Percentiles rank a stretch among this genome's conserved stretches.
These are phyloP conservation scores for Termitomyces sp. DNA, from an alignment of 768 basidiomycete genomes.

Conservation along the genomic window DNA sequence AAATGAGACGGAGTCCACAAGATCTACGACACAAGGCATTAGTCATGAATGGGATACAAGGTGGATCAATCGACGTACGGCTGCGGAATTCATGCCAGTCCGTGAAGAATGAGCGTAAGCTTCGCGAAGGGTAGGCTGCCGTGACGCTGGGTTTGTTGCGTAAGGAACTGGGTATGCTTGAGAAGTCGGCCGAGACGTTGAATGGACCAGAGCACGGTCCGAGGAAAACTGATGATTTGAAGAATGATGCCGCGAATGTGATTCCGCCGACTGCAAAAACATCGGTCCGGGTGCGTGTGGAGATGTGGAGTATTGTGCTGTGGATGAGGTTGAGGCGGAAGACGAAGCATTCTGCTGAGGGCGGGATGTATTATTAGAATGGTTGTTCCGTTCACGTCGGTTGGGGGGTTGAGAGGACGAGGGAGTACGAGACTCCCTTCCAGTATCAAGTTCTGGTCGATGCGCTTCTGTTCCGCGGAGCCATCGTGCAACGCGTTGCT, in stretches of 20 bases:
- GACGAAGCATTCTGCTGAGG: too few relatives aligned
- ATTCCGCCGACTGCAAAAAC: constrained; percentile 2
- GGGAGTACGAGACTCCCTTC: not conserved
- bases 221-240: not conserved
- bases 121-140: not conserved
- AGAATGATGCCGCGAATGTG: constrained; percentile 1
- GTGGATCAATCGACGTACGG: constrained; percentile 1
- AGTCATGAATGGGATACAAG: not conserved
- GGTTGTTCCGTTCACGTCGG: not conserved
- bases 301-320: not conserved
- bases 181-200: not conserved
- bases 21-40: not conserved
- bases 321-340: constrained; percentile 10
- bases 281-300: constrained; percentile 8
- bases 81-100: not conserved
- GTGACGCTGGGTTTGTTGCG: not conserved
- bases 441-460: constrained; percentile 22
- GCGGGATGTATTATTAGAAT: not conserved
- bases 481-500: constrained; percentile 46
- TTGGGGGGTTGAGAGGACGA: constrained; percentile 5
- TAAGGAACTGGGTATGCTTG: constrained; percentile 3
- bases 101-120: not conserved
- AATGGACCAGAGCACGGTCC: constrained; percentile 1
- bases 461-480: constrained; percentile 39
- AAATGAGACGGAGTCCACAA: not conserved